A percentile compares a stretch with the other conserved stretches of the same genome.
These are phyloP conservation scores for Naganishia vaughanmartiniae DNA, from an alignment of 768 basidiomycete species.

Conservation along the genomic window DNA sequence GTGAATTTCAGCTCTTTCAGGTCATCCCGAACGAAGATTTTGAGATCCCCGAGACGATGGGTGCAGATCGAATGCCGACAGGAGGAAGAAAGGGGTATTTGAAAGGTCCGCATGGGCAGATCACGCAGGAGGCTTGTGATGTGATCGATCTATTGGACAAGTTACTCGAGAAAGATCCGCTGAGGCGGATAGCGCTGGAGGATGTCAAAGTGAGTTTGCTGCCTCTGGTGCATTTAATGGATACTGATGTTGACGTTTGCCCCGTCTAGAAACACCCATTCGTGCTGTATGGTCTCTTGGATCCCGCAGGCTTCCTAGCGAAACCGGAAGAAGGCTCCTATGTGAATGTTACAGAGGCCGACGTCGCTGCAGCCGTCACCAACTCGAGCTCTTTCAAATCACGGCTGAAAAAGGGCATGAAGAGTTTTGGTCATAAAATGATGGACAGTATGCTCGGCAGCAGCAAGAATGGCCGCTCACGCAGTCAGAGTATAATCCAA, in stretches of 20 bases:
- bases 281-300: constrained; percentile 60
- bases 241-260: constrained; percentile 14
- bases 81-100: constrained; percentile 57
- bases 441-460: constrained; percentile 18
- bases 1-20: constrained; percentile 74
- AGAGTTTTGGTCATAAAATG: constrained; percentile 41
- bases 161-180: constrained; percentile 76
- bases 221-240: not conserved
- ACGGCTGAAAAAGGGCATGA: constrained; percentile 47
- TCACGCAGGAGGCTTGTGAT: constrained; percentile 57
- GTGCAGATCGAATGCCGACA: constrained; percentile 64
- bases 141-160: constrained; percentile 70
- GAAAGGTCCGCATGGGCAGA: constrained; percentile 33
- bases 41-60: constrained; percentile 67
- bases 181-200: constrained; percentile 69
- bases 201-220: constrained; percentile 69
- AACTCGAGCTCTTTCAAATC: constrained; percentile 43
- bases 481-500: constrained; percentile 44
- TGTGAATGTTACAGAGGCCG: constrained; percentile 69
- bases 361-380: constrained; percentile 64
- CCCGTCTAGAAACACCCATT: constrained; percentile 53
- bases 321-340: constrained; percentile 58
- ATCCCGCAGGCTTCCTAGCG: constrained; percentile 69
- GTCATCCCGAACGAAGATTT: constrained; percentile 77
- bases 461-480: constrained; percentile 36